Conservation (phyloP, 495 filamentous ascomycete genomes). For the Aspergillus ellipticus region DNA sequence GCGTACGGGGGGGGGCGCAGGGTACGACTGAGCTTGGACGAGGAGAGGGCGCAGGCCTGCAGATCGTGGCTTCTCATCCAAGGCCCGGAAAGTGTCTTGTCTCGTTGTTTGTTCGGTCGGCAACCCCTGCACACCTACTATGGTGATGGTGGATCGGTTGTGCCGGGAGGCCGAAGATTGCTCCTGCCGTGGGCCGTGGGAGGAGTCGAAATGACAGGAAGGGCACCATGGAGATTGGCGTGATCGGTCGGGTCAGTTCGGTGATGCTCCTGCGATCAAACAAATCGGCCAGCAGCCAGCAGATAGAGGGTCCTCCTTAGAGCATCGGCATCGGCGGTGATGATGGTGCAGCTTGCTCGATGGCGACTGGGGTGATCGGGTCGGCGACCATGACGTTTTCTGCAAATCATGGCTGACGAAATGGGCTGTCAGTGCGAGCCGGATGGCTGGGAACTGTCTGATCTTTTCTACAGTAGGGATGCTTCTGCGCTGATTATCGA, state of each 20-base stretch:
- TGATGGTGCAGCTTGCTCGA: background rate
- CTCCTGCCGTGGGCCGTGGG: background rate
- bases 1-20: background rate
- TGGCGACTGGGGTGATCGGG: background rate
- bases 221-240: background rate
- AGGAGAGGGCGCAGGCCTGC: background rate
- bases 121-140: background rate
- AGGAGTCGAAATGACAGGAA: background rate
- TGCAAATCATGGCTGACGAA: background rate
- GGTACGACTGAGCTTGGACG: background rate
- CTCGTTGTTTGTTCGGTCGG: constrained; percentile 1
- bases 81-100: background rate
- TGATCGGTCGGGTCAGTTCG: constrained; percentile 11
- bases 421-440: background rate
- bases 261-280: constrained; percentile 7
- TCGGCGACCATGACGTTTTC: background rate
- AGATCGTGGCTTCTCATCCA: background rate
- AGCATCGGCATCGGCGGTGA: too few species aligned
- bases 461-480: too few species aligned
- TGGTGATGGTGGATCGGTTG: constrained; percentile 6
- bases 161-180: constrained; percentile 4
- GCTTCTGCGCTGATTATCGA: too few species aligned
- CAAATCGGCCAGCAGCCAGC: background rate
- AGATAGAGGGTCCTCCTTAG: background rate
- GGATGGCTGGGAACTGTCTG: too few species aligned